A percentile compares a stretch with the other conserved stretches of the same genome.
Conservation (phyloP, 2,329 filamentous ascomycete species). For the Phaeosphaeriaceae sp. region DNA sequence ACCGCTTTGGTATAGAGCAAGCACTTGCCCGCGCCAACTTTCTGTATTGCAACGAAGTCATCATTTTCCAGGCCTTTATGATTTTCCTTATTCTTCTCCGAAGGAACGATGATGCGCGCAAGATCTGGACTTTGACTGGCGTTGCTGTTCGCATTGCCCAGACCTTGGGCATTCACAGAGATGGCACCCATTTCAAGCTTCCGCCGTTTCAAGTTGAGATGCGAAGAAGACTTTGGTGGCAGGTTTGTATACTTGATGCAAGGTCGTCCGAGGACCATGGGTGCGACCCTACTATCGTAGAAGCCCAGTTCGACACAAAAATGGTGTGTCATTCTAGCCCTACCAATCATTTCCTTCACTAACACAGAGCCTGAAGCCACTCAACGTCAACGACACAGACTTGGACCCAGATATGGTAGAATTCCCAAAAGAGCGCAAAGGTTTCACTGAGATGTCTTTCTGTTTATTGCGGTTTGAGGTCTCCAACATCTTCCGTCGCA, state of each 20-base stretch:
- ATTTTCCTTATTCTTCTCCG: slow-evolving; percentile 66
- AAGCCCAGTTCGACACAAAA: slow-evolving; percentile 66
- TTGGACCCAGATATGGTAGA: slow-evolving; percentile 57
- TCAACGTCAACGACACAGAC: slow-evolving; percentile 63
- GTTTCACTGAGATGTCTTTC: slow-evolving; percentile 66
- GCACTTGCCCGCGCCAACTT: slow-evolving; percentile 68
- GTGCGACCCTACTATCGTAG: slow-evolving; percentile 64
- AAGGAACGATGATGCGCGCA: slow-evolving; percentile 57
- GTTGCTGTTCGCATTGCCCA: slow-evolving; percentile 65
- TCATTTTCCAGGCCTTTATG: slow-evolving; percentile 67
- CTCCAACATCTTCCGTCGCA: slow-evolving; percentile 54
- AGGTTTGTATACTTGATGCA: slow-evolving; percentile 64
- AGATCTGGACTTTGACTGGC: slow-evolving; percentile 66
- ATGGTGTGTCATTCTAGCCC: slow-evolving; percentile 41
- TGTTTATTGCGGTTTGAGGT: slow-evolving; percentile 61
- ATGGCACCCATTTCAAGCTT: slow-evolving; percentile 62
- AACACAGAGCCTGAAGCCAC: slow-evolving; percentile 44
- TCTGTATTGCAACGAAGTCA: slow-evolving; percentile 65
- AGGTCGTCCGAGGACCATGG: slow-evolving; percentile 69
- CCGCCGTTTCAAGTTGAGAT: slow-evolving; percentile 67
- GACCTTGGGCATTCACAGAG: slow-evolving; percentile 65
- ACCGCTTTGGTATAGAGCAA: slow-evolving; percentile 69
- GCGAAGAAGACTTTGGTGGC: slow-evolving; percentile 66
- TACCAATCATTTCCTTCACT: background rate
- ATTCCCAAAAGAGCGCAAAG: slow-evolving; percentile 55